Evolutionary conservation across 78 protist genomes (phyloP).

Genomic region (Cavenderia fasciculata): DNA sequence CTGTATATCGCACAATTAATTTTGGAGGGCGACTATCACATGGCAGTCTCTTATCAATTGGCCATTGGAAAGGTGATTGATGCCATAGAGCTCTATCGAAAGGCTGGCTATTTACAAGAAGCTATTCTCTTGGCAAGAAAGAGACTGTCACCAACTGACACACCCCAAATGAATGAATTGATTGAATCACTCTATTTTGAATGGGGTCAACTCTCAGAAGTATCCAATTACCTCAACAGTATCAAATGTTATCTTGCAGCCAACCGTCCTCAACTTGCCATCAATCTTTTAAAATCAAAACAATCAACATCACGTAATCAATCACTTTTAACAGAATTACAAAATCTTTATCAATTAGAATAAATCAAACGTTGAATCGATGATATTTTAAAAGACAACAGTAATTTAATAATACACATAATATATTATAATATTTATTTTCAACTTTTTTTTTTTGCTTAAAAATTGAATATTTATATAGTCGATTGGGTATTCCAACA

Average conservation of each 20-base stretch:
- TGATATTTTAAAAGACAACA: too few species aligned
- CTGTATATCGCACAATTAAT: slow-evolving; percentile 36
- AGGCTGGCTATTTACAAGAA: slow-evolving; percentile 4
- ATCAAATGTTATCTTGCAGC: slow-evolving; percentile 41
- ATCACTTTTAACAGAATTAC: neutral
- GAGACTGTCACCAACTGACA: too few species aligned
- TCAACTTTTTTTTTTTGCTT: too few species aligned
- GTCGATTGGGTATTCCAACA: too few species aligned
- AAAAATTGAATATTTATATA: too few species aligned
- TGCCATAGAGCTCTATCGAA: slow-evolving; percentile 39
- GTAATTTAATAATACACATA: too few species aligned
- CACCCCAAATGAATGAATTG: slow-evolving; percentile 21
- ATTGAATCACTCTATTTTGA: slow-evolving; percentile 6
- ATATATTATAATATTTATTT: too few species aligned
- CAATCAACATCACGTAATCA: neutral
- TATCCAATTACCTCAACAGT: neutral
- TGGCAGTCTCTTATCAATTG: slow-evolving; percentile 44
- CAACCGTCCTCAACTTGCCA: neutral
- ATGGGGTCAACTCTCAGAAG: slow-evolving; percentile 49
- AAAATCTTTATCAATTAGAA: too few species aligned
- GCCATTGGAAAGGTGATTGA: slow-evolving; percentile 22
- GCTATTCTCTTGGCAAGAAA: slow-evolving; percentile 49
- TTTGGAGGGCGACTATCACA: slow-evolving; percentile 53
- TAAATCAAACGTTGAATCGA: too few species aligned
- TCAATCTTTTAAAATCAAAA: neutral